Evolutionary conservation across 139 green algal genomes (phyloP), one percentile per base, ranked within the genome.

Genomic region (Chlorella sp.): DNA sequence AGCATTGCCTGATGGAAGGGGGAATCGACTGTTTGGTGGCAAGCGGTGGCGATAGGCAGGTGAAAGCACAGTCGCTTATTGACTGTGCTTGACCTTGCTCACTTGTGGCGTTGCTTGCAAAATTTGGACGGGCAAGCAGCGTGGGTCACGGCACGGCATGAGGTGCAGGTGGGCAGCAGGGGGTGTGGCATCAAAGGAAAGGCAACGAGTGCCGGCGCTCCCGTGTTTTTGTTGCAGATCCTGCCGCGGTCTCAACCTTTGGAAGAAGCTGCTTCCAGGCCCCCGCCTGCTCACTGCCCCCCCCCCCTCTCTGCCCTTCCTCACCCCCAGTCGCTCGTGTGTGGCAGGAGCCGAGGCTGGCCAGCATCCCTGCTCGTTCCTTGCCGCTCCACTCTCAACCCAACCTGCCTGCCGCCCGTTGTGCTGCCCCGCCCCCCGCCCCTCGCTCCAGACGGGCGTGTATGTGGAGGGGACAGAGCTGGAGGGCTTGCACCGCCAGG

Each of bases 391-490:
- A 71, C 64, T 4, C 48, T 9, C 48, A 57, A 57, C 7, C 48
- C 48, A 57, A 57, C 48, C 48, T 57, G 48, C 48, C 48, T 57
- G 48, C 48, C 48, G n/a, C n/a, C n/a, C n/a, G n/a, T n/a, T n/a
- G 16, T 26, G 64, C 64, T 73, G 5, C 75, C 34, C 75, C 75
- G 7, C 75, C n/a, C 16, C 76, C 22, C 19, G 3, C 7, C 18
- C 76, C 76, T n/a, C 37, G 14, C 36, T 66, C 28, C 84, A 88
- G 84, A 53, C 66, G 9, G 84, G 84, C 16, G 42, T 88, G 3
- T 66, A 81, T 22, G 93, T 95, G 60, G 40, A 81, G 0, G 95
- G 95, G 4, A 97, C 94, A 85, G 95, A 96, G 64, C 79, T 96
- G 69, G 83, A 94, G 53, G 95, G 95, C 0, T 34, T 97, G 80